A percentile compares a stretch with the other conserved stretches of the same genome.
phyloP scores from a whole-genome alignment of 257 asterid species.

The Rauvolfia tetraphylla region DNA sequence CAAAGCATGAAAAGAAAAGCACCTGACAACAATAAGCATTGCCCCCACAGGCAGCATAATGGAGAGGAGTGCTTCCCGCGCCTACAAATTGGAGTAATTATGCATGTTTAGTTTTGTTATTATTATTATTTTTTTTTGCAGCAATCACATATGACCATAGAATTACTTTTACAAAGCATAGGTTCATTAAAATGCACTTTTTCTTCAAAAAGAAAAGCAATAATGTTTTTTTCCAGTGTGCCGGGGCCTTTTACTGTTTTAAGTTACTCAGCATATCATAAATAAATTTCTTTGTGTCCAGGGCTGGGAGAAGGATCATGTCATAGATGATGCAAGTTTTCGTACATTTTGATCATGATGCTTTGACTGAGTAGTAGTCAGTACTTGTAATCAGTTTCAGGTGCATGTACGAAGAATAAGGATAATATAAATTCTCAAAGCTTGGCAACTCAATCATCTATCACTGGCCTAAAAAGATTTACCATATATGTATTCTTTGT shows the following conservation, averaged over 20 bases:
- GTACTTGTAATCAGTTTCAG: not conserved
- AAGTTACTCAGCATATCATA: not conserved
- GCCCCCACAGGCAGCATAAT: slow-evolving; percentile 95
- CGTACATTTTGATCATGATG: not conserved
- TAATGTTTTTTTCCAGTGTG: no score
- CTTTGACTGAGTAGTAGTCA: not conserved
- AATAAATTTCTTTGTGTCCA: not conserved
- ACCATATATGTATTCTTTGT: not conserved
- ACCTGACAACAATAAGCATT: slow-evolving; percentile 89
- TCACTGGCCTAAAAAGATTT: not conserved
- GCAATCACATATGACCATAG: not conserved
- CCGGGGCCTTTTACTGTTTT: no score
- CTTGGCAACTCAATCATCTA: slow-evolving; percentile 1
- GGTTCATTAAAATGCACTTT: not conserved
- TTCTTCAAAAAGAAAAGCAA: no score
- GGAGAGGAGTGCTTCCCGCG: slow-evolving; percentile 89
- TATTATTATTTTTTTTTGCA: not conserved
- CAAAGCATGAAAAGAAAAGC: slow-evolving; percentile 19
- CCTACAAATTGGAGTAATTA: slow-evolving; percentile 37
- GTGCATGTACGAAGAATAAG: not conserved
- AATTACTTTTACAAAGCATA: not conserved
- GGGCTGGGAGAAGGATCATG: not conserved
- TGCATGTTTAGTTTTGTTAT: not conserved
- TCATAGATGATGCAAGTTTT: not conserved
- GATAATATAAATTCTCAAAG: not conserved